A percentile compares a stretch with the other conserved stretches of the same genome.
These are phyloP conservation scores for Cupressus sempervirens DNA, from an alignment of 75 land plant genomes.

Conservation along the genomic window DNA sequence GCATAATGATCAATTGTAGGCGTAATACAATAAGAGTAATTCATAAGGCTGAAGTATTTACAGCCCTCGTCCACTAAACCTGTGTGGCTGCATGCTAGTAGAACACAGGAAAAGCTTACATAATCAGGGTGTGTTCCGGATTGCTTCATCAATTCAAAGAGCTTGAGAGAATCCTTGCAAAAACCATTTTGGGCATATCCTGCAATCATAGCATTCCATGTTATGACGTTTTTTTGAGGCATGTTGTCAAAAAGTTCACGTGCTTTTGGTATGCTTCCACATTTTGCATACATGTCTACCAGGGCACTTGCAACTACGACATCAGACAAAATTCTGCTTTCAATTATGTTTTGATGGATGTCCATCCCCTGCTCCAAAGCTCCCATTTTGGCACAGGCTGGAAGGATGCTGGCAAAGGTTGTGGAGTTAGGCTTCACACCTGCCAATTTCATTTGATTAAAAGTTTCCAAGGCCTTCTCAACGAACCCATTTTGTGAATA, in stretches of 20 bases:
- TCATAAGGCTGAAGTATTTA: conserved; percentile 7
- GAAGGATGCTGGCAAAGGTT: no score
- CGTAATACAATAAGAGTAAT: neutral
- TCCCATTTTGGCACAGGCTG: conserved; percentile 6
- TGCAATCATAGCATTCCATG: conserved; percentile 22
- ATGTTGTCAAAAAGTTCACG: conserved; percentile 4
- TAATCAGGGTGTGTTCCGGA: conserved; percentile 17
- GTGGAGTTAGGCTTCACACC: no score
- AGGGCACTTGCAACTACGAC: no score
- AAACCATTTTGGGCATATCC: conserved; percentile 23
- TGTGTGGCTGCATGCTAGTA: conserved; percentile 16
- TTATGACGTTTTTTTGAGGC: neutral
- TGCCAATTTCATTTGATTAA: no score
- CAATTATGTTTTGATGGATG: conserved; percentile 1
- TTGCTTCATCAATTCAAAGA: conserved; percentile 16
- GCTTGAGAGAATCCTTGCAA: conserved; percentile 7
- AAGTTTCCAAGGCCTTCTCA: no score
- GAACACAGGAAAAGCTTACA: conserved; percentile 16
- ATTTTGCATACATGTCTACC: no score
- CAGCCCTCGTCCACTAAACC: conserved; percentile 18
- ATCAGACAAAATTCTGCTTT: neutral
- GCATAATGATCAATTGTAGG: no score
- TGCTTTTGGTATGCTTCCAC: conserved; percentile 6
- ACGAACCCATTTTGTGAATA: no score
- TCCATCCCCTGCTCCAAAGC: conserved; percentile 1